Conservation (phyloP, 306 rosid species). For the Lithocarpus polystachyus region DNA sequence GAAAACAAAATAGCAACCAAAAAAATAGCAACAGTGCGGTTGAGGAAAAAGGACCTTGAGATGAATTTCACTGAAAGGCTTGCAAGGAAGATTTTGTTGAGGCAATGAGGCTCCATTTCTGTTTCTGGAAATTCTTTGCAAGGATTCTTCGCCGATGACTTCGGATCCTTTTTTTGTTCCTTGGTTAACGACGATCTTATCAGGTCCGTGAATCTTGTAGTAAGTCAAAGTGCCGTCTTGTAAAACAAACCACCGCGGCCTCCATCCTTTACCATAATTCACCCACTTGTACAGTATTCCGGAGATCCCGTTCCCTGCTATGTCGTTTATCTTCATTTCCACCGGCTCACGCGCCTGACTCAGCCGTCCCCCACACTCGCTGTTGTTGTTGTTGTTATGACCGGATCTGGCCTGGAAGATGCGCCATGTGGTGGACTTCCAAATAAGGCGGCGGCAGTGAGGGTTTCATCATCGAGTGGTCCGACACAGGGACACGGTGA, state of each 20-base stretch:
- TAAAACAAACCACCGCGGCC: slow-evolving; percentile 90
- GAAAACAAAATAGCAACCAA: no score
- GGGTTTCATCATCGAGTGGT: slow-evolving; percentile 58
- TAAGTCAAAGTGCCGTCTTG: slow-evolving; percentile 93
- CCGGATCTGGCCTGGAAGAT: no score
- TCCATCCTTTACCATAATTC: slow-evolving; percentile 99
- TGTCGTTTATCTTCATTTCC: no score
- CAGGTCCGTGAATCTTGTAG: slow-evolving; percentile 97
- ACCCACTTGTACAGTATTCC: no score
- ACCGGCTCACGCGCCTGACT: no score
- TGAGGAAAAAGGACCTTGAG: no score
- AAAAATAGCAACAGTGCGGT: no score
- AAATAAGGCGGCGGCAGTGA: slow-evolving; percentile 31
- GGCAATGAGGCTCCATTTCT: slow-evolving; percentile 37
- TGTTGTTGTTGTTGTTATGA: slow-evolving; percentile 84
- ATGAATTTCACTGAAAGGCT: slow-evolving; percentile 93
- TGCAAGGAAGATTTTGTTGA: slow-evolving; percentile 42
- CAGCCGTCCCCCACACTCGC: slow-evolving; percentile 97
- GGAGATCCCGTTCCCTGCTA: no score
- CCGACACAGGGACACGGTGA: no score
- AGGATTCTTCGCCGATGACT: slow-evolving; percentile 86
- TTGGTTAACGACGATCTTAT: no score
- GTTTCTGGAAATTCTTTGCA: slow-evolving; percentile 61
- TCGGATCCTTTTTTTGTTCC: no score
- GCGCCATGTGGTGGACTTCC: no score